phyloP scores from a whole-genome alignment of 176 grass and related monocot species.

The Triticum turgidum region DNA sequence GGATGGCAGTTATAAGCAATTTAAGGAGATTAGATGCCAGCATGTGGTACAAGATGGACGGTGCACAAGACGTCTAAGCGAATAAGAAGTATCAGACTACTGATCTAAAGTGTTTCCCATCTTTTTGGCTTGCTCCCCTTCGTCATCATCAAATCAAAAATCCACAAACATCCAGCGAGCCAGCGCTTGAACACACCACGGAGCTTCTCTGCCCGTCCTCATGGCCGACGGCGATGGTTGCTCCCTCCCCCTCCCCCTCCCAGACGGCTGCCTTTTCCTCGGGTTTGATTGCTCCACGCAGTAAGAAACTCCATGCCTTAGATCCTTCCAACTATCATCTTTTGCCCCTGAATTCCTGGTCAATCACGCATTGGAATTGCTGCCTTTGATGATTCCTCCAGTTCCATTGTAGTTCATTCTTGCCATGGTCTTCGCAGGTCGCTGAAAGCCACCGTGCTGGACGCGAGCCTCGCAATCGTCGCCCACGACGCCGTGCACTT shows the following conservation, averaged over 20 bases:
- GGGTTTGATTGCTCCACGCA: constrained; percentile 90
- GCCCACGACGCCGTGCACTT: constrained; percentile 68
- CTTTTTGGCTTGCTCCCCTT: background rate
- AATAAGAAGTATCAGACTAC: no score
- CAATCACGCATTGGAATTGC: background rate
- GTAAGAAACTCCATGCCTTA: constrained; percentile 30
- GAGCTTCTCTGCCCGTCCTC: background rate
- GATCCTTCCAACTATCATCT: background rate
- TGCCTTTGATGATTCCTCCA: background rate
- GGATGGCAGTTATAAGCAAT: no score
- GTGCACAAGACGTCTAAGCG: no score
- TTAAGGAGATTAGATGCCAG: no score
- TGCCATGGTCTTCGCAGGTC: constrained; percentile 33
- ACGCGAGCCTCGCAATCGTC: constrained; percentile 45
- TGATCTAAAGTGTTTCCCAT: no score
- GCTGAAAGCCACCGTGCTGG: constrained; percentile 75
- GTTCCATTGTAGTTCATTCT: background rate
- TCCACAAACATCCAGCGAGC: background rate
- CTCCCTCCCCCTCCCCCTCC: constrained; percentile 13
- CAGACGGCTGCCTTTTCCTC: constrained; percentile 64
- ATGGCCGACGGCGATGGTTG: background rate
- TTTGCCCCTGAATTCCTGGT: background rate
- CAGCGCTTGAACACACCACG: background rate
- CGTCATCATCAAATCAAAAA: background rate
- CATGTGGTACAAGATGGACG: no score